Percentiles rank a stretch among this genome's conserved stretches.
phyloP scores from a whole-genome alignment of 108 stramenopile species.

The Phaeodactylum tricornutum region DNA sequence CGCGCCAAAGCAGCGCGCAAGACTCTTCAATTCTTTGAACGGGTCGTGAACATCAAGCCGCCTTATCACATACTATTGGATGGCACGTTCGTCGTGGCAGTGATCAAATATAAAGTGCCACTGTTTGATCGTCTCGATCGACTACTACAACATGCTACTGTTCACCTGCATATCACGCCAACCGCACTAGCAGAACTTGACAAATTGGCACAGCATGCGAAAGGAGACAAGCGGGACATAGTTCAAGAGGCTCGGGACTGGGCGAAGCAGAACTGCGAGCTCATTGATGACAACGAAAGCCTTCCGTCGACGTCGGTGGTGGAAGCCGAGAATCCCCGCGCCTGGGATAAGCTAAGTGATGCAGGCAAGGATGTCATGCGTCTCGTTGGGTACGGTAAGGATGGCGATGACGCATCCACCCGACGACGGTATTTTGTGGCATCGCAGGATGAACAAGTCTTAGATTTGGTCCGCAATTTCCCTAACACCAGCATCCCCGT shows the following conservation, averaged over 20 bases:
- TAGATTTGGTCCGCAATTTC: conserved; percentile 34
- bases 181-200: conserved; percentile 36
- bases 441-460: conserved; percentile 62
- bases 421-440: conserved; percentile 80
- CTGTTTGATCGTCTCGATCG: conserved; percentile 34
- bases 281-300: too few relatives aligned
- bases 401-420: too few relatives aligned
- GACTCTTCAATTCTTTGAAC: conserved; percentile 68
- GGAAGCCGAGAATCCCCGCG: too few relatives aligned
- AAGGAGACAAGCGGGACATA: conserved; percentile 9
- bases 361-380: too few relatives aligned
- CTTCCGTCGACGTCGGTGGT: too few relatives aligned
- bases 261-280: conserved; percentile 14
- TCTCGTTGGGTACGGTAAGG: too few relatives aligned
- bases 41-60: conserved; percentile 43
- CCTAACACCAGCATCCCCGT: conserved; percentile 40
- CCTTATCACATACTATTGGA: conserved; percentile 67
- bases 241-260: conserved; percentile 26
- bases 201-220: conserved; percentile 13
- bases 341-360: too few relatives aligned
- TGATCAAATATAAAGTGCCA: conserved; percentile 52
- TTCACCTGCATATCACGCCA: conserved; percentile 29
- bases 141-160: conserved; percentile 24
- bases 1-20: conserved; percentile 73
- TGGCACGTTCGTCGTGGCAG: conserved; percentile 60